These are phyloP conservation scores for Rhodotorula sp. DNA, from an alignment of 1,284 basidiomycete species.

Conservation along the genomic window DNA sequence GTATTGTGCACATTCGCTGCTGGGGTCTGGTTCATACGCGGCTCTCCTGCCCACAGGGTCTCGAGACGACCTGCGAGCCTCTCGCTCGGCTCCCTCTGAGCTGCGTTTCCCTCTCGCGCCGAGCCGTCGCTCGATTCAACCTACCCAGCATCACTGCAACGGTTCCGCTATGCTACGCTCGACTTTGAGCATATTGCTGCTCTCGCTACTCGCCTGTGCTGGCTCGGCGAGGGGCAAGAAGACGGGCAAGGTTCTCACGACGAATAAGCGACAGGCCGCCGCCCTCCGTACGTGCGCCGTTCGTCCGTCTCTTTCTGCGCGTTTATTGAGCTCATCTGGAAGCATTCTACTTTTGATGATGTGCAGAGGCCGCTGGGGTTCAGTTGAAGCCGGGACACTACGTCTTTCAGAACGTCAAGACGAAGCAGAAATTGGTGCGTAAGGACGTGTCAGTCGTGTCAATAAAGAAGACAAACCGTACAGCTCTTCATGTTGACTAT, in stretches of 20 bases:
- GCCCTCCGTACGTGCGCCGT: background rate
- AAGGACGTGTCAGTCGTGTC: background rate
- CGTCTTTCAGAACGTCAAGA: conserved; percentile 31
- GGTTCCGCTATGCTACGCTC: background rate
- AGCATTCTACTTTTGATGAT: no score
- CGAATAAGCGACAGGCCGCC: conserved; percentile 20
- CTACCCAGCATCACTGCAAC: background rate
- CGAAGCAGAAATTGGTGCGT: conserved; percentile 19
- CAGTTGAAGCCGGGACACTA: conserved; percentile 30
- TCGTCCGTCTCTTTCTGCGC: no score
- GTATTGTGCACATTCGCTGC: no score
- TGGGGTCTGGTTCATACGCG: no score
- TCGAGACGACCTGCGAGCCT: no score
- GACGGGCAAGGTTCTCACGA: conserved; percentile 21
- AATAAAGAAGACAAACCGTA: background rate
- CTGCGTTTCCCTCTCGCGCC: background rate
- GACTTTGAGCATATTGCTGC: background rate
- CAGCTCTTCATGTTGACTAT: background rate
- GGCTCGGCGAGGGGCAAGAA: background rate
- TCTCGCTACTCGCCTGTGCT: background rate
- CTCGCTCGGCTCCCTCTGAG: background rate
- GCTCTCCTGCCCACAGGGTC: no score
- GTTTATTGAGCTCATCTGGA: no score
- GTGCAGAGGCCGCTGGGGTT: conserved; percentile 30
- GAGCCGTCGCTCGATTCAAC: background rate